Conservation (phyloP, 1,284 basidiomycete species). For the Ustilago tritici region DNA sequence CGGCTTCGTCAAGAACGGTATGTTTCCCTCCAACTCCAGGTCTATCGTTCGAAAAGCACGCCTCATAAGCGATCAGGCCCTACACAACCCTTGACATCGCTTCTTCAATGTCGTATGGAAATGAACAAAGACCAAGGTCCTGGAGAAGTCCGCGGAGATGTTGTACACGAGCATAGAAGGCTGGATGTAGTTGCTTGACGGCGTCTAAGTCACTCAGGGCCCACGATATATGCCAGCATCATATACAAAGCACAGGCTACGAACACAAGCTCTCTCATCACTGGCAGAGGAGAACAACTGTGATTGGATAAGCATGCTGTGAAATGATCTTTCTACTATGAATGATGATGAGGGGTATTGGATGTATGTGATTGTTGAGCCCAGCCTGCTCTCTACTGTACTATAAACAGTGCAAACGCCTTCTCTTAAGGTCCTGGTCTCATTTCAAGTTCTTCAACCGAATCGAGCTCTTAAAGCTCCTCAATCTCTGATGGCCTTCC, state of each 20-base stretch:
- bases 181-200: not conserved
- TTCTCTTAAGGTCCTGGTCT: not conserved
- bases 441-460: constrained; percentile 34
- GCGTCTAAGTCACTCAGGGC: no score
- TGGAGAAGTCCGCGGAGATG: no score
- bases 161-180: no score
- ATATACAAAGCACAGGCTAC: not conserved
- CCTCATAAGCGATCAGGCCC: no score
- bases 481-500: constrained; percentile 29
- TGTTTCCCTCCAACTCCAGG: no score
- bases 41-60: no score
- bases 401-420: not conserved
- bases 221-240: no score
- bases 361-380: not conserved
- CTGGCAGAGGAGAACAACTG: not conserved
- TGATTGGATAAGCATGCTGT: constrained; percentile 5
- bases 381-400: not conserved
- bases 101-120: no score
- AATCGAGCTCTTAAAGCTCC: constrained; percentile 36
- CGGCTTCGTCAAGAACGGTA: no score
- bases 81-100: no score
- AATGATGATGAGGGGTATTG: not conserved
- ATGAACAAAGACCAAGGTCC: no score
- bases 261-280: not conserved
- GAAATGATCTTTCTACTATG: not conserved